phyloP scores from a whole-genome alignment of 2,329 filamentous ascomycete genomes.

The Capronia epimyces region DNA sequence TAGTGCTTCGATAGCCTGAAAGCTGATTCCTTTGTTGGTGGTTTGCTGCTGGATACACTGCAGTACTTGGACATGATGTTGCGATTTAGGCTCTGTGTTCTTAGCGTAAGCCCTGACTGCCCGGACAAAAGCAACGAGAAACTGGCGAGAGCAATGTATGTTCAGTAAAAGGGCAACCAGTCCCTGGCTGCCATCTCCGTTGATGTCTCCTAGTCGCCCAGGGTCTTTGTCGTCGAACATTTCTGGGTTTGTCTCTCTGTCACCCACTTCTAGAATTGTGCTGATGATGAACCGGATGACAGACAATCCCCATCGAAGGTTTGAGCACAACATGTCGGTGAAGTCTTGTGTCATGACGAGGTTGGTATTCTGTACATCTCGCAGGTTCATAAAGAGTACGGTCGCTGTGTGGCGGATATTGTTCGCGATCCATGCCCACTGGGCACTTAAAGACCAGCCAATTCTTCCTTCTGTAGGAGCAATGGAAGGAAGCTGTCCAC shows the following conservation, averaged over 20 bases:
- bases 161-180: constrained; percentile 55
- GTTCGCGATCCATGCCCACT: constrained; percentile 28
- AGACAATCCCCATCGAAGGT: constrained; percentile 73
- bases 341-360: constrained; percentile 50
- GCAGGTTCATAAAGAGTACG: constrained; percentile 17
- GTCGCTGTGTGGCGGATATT: constrained; percentile 26
- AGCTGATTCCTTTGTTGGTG: constrained; percentile 23
- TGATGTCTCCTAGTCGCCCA: constrained; percentile 18
- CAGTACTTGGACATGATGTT: constrained; percentile 46
- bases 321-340: constrained; percentile 65
- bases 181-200: constrained; percentile 31
- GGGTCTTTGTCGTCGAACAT: constrained; percentile 22
- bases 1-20: constrained; percentile 24
- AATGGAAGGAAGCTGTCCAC: constrained; percentile 11
- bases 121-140: constrained; percentile 55
- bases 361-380: constrained; percentile 20
- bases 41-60: constrained; percentile 39
- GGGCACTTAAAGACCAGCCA: constrained; percentile 20
- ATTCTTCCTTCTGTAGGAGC: constrained; percentile 5
- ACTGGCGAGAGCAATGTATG: constrained; percentile 66
- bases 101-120: constrained; percentile 23
- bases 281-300: constrained; percentile 53
- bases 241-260: constrained; percentile 30
- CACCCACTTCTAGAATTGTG: constrained; percentile 45
- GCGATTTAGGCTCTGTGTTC: constrained; percentile 56